Evolutionary conservation across 2,329 filamentous ascomycete genomes (phyloP), one percentile per base, ranked within the genome.

Genomic region (Xylaria sp.): DNA sequence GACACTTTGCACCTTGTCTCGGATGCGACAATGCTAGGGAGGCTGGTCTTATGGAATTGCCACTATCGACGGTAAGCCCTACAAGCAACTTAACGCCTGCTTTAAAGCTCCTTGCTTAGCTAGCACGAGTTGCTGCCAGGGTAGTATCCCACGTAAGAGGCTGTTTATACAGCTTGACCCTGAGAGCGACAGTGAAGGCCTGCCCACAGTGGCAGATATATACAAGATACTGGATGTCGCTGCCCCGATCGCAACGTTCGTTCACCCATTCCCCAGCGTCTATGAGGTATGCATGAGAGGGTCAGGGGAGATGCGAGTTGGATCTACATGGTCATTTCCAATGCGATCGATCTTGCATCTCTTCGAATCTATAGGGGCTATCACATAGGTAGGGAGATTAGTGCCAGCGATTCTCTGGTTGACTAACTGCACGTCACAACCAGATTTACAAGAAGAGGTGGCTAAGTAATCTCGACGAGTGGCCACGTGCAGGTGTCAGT

Each of bases 1-100:
- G 12, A 23, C 50, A 28, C 20, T 18, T 60, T 9, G 20, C 31
- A 48, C 31, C 52, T 52, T 51, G 58, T 52, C 58, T 61, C 48
- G 8, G n/a, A 10, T 25, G 51, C 20, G 2, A 41, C 31, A 61
- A 61, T 51, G 12, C 58, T 6, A 37, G 52, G 52, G 20, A n/a
- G 13, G 3, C 18, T 20, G 4, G 25, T 37, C 18, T 55, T 55
- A 18, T n/a, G 15, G 25, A 54, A 54, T 6, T 54, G 31, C 25
- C 10, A 60, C 18, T 25, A 28, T 37, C 23, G 25, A 44, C 34
- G 39, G n/a, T 20, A 46, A 58, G 20, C 56, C 56, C 23, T 23
- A 44, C 12, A 28, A 25, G 18, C 52, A 57, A 23, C 12, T 41
- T 23, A 41, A 39, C 39, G 12, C 51, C 8, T 18, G 13, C 34